Evolutionary conservation across 2,329 filamentous ascomycete genomes (phyloP), one percentile per base, ranked within the genome.

Genomic region (Nigrograna mackinnonii): DNA sequence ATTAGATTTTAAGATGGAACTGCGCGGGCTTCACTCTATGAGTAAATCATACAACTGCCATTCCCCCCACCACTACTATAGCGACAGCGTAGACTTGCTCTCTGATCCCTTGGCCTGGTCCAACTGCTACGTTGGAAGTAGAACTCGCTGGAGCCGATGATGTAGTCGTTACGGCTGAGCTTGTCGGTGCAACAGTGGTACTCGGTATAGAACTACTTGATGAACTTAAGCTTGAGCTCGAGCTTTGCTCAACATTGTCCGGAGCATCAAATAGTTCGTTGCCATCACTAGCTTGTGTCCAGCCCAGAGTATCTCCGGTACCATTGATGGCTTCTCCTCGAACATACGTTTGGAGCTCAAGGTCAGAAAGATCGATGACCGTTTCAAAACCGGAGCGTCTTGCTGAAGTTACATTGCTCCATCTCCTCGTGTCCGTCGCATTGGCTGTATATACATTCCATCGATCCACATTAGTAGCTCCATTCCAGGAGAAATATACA

Each of bases 401-500:
- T 22, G 43, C 46, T n/a, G 34, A 21, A 2, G 42, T 50, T 3
- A 49, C 46, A 9, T 46, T 47, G n/a, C 22, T 34, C 50, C 53
- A 56, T 2, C 36, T 36, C 22, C 37, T 31, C 3, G 46, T 39
- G 37, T 56, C 37, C 12, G 46, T 48, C 13, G 39, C 24, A 35
- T 55, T 50, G 11, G 46, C 50, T 7, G 52, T 50, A 26, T 68
- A 62, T 11, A 72, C 46, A 9, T 41, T 41, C 59, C 58, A 62
- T 5, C 31, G 43, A 17, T 56, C 50, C 13, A 60, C 49, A 13
- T 62, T 57, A 1, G 55, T 58, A 4, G 54, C 57, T 3, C 59
- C 57, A 33, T 63, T 63, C 57, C 59, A 63, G 5, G 43, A 50
- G n/a, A 58, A 50, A 39, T 54, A 63, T 4, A 44, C 46, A 6